A percentile compares a stretch with the other conserved stretches of the same genome.
Evolutionary conservation across 2,329 filamentous ascomycete genomes (phyloP).

Genomic region (Claviceps digitariae): DNA sequence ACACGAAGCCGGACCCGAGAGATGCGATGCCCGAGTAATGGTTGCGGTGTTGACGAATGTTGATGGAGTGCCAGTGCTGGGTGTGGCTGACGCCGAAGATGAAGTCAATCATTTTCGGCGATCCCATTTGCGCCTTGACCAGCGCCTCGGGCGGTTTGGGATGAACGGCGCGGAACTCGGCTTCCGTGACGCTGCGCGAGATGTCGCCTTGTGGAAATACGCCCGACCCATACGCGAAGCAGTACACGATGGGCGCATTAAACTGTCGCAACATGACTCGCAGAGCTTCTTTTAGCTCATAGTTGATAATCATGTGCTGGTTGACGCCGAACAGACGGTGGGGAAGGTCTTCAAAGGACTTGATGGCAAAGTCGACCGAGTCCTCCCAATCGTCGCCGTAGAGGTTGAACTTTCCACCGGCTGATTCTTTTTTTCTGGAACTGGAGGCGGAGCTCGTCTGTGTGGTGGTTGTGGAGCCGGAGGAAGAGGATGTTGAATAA

Average conservation of each 20-base stretch:
- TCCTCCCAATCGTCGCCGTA: conserved; percentile 31
- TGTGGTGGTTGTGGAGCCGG: not conserved
- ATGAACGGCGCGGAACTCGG: conserved; percentile 53
- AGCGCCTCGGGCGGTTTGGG: conserved; percentile 71
- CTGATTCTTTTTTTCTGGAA: conserved; percentile 12
- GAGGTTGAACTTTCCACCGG: conserved; percentile 20
- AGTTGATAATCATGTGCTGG: conserved; percentile 90
- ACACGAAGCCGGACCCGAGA: conserved; percentile 74
- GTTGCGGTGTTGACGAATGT: conserved; percentile 73
- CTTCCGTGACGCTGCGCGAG: conserved; percentile 39
- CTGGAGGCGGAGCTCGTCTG: conserved; percentile 7
- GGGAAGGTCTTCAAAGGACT: conserved; percentile 31
- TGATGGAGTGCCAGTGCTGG: conserved; percentile 94
- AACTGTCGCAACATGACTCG: conserved; percentile 85
- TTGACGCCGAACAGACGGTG: conserved; percentile 70
- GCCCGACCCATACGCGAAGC: conserved; percentile 93
- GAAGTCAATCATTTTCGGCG: conserved; percentile 96
- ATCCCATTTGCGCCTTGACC: conserved; percentile 70
- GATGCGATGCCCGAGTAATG: conserved; percentile 83
- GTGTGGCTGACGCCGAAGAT: conserved; percentile 91
- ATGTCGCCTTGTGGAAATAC: conserved; percentile 70
- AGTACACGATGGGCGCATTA: conserved; percentile 84
- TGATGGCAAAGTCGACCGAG: conserved; percentile 26
- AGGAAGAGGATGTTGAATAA: conserved; percentile 1
- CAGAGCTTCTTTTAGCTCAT: conserved; percentile 85